Conservation (phyloP, 2,329 filamentous ascomycete species). For the Teratosphaeria destructans region DNA sequence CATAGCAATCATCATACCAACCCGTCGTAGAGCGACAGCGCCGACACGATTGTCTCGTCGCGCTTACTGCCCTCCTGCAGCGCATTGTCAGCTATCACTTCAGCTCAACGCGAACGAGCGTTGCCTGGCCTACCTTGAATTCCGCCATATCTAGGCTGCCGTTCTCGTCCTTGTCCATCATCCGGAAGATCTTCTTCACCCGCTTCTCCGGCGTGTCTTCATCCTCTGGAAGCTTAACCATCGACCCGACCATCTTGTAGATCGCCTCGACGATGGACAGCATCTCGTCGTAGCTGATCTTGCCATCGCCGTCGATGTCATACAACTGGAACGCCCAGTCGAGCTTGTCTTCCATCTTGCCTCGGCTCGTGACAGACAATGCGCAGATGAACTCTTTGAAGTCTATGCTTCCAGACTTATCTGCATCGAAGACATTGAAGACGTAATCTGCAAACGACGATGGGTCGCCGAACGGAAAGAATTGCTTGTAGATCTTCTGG, state of each 20-base stretch:
- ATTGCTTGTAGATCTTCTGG: conserved; percentile 98
- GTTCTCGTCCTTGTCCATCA: conserved; percentile 99
- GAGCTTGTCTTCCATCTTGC: conserved; percentile 98
- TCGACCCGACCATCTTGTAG: conserved; percentile 99
- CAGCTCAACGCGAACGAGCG: neutral
- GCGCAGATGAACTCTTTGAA: conserved; percentile 99
- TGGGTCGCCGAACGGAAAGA: conserved; percentile 97
- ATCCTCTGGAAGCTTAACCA: conserved; percentile 97
- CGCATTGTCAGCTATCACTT: conserved; percentile 6
- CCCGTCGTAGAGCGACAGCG: conserved; percentile 90
- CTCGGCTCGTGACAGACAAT: conserved; percentile 87
- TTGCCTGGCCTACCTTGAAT: conserved; percentile 53
- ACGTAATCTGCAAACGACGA: conserved; percentile 98
- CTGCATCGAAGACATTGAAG: conserved; percentile 97
- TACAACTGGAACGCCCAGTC: conserved; percentile 99
- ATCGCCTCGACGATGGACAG: conserved; percentile 96
- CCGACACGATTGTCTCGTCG: conserved; percentile 97
- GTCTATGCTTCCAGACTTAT: conserved; percentile 95
- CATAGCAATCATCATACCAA: conserved; percentile 46
- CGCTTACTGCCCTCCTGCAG: conserved; percentile 79
- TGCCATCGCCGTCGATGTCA: conserved; percentile 96
- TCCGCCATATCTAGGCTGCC: conserved; percentile 93
- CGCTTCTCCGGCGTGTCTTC: conserved; percentile 98
- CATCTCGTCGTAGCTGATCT: conserved; percentile 99
- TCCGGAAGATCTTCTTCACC: conserved; percentile 94